Evolutionary conservation across 768 basidiomycete species (phyloP).

Genomic region (Suillus discolor): DNA sequence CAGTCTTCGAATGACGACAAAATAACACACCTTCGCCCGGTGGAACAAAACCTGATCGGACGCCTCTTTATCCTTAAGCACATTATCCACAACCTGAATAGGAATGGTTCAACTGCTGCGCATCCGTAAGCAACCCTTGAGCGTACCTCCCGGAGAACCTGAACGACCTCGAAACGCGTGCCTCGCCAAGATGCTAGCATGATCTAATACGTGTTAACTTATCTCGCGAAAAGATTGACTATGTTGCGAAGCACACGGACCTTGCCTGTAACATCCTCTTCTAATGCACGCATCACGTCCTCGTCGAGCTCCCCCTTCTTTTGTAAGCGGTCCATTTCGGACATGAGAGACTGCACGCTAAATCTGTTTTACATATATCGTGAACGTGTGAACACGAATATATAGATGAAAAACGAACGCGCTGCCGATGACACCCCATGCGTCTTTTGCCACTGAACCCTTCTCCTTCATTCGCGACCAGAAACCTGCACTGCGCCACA

Average conservation of each 20-base stretch:
- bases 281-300: conserved; percentile 82
- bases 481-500: conserved; percentile 70
- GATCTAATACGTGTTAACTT: conserved; percentile 49
- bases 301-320: conserved; percentile 87
- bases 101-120: conserved; percentile 5
- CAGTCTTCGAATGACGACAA: neutral
- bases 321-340: conserved; percentile 92
- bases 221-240: neutral
- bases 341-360: conserved; percentile 25
- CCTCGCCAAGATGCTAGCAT: conserved; percentile 98
- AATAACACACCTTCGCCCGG: conserved; percentile 73
- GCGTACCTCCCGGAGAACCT: conserved; percentile 75
- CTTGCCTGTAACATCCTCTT: conserved; percentile 93
- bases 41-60: conserved; percentile 73
- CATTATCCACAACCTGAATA: conserved; percentile 74
- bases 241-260: conserved; percentile 36
- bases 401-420: conserved; percentile 60
- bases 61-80: conserved; percentile 77
- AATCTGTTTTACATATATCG: conserved; percentile 36
- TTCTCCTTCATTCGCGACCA: conserved; percentile 95
- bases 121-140: conserved; percentile 9
- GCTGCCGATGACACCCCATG: conserved; percentile 95
- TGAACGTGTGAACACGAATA: conserved; percentile 2
- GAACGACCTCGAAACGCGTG: conserved; percentile 91
- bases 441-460: conserved; percentile 90